Evolutionary conservation across 1,139 yeast species (phyloP).

Genomic region (Sugiyamaella paludigena): DNA sequence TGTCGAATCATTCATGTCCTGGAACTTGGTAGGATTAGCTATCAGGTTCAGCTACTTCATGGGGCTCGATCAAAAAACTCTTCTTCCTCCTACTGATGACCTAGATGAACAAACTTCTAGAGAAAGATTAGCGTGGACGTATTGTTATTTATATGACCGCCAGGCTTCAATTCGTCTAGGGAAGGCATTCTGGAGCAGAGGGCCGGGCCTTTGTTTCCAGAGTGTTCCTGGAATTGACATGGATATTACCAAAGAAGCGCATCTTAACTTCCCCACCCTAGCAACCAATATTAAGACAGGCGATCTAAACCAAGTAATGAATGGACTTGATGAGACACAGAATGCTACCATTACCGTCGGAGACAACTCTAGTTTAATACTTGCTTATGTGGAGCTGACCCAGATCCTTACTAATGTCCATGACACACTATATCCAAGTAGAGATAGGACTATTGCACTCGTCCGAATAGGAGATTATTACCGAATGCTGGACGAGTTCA

Average conservation of each 20-base stretch:
- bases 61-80: conserved; percentile 29
- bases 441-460: conserved; percentile 28
- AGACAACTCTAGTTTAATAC: conserved; percentile 23
- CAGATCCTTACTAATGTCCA: conserved; percentile 29
- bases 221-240: conserved; percentile 22
- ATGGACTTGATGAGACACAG: conserved; percentile 4
- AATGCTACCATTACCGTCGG: conserved; percentile 8
- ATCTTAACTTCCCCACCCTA: conserved; percentile 26
- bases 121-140: conserved; percentile 27
- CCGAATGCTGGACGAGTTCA: conserved; percentile 28
- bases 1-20: conserved; percentile 25
- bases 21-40: conserved; percentile 30
- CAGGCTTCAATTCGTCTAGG: conserved; percentile 28
- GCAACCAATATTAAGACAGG: too few relatives aligned
- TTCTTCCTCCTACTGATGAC: conserved; percentile 19
- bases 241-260: conserved; percentile 19
- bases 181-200: conserved; percentile 29
- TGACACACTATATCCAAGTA: conserved; percentile 27
- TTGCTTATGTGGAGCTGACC: conserved; percentile 26
- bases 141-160: conserved; percentile 27
- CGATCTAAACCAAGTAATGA: not conserved
- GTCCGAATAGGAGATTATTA: conserved; percentile 27
- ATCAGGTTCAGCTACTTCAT: conserved; percentile 25
- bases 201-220: conserved; percentile 28
- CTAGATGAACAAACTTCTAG: conserved; percentile 23